These are phyloP conservation scores for Auricularia cornea DNA, from an alignment of 768 basidiomycete species.

Conservation along the genomic window DNA sequence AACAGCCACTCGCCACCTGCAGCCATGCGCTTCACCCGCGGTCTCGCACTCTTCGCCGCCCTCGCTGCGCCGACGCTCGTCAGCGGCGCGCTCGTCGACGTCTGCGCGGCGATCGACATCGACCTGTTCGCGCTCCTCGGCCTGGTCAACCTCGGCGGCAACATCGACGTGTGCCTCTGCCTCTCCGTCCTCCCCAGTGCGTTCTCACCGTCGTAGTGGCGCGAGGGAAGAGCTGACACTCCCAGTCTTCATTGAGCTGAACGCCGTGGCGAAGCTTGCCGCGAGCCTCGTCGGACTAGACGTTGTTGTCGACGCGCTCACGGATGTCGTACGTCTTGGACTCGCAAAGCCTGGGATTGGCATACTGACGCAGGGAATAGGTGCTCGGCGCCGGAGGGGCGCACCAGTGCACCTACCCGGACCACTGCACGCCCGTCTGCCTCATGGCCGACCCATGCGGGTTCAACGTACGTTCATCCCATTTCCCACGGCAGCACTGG, in stretches of 20 bases:
- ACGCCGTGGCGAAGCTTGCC: slow-evolving; percentile 23
- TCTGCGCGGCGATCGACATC: slow-evolving; percentile 31
- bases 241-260: slow-evolving; percentile 26
- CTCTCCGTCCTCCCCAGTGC: slow-evolving; percentile 19
- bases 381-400: slow-evolving; percentile 14
- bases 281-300: slow-evolving; percentile 23
- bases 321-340: slow-evolving; percentile 24
- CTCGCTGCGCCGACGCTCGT: background rate
- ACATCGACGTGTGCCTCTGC: slow-evolving; percentile 38
- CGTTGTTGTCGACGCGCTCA: slow-evolving; percentile 23
- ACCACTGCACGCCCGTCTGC: slow-evolving; percentile 32
- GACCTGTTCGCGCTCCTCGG: slow-evolving; percentile 24
- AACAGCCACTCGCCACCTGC: background rate
- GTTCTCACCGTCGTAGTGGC: background rate
- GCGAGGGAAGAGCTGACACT: slow-evolving; percentile 10
- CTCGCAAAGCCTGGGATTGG: background rate
- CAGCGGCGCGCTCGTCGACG: slow-evolving; percentile 17
- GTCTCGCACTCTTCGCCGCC: background rate
- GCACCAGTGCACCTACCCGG: slow-evolving; percentile 30
- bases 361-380: slow-evolving; percentile 17
- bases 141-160: slow-evolving; percentile 21
- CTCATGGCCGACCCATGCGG: slow-evolving; percentile 30
- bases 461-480: slow-evolving; percentile 37
- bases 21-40: background rate
- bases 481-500: slow-evolving; percentile 16